These are phyloP conservation scores for Sanguinoderma infundibulare DNA, from an alignment of 1,284 basidiomycete species.

Conservation along the genomic window DNA sequence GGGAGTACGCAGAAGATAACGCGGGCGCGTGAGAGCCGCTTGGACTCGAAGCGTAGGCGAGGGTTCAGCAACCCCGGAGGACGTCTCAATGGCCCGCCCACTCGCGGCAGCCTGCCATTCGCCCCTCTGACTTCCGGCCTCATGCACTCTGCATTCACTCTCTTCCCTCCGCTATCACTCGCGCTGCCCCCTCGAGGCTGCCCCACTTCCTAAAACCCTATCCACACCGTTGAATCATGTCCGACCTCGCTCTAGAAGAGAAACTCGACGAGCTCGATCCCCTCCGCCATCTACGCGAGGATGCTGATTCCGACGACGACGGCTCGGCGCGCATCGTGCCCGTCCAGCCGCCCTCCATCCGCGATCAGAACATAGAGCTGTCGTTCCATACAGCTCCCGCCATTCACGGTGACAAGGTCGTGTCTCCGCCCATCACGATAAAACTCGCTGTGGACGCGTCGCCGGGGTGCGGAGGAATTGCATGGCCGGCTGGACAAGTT, in stretches of 20 bases:
- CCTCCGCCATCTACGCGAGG: slow-evolving; percentile 63
- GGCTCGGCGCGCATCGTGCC: slow-evolving; percentile 51
- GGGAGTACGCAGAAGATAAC: slow-evolving; percentile 10
- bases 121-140: too few relatives aligned
- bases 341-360: slow-evolving; percentile 57
- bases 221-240: slow-evolving; percentile 6
- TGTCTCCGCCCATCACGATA: slow-evolving; percentile 42
- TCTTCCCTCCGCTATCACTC: slow-evolving; percentile 3
- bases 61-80: slow-evolving; percentile 8
- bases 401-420: background rate
- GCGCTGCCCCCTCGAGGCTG: slow-evolving; percentile 11
- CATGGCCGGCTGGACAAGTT: slow-evolving; percentile 94
- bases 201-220: background rate
- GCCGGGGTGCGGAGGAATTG: slow-evolving; percentile 89
- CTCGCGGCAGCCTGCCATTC: background rate
- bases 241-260: slow-evolving; percentile 51
- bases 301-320: slow-evolving; percentile 37
- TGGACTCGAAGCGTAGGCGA: slow-evolving; percentile 15
- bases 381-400: slow-evolving; percentile 42
- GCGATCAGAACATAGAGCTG: slow-evolving; percentile 51
- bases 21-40: slow-evolving; percentile 21
- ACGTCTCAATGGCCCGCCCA: background rate
- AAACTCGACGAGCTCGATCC: slow-evolving; percentile 61
- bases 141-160: slow-evolving; percentile 6
- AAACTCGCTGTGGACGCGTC: slow-evolving; percentile 73